phyloP scores from a whole-genome alignment of 164 flowering plant species.

The Dillenia turbinata region DNA sequence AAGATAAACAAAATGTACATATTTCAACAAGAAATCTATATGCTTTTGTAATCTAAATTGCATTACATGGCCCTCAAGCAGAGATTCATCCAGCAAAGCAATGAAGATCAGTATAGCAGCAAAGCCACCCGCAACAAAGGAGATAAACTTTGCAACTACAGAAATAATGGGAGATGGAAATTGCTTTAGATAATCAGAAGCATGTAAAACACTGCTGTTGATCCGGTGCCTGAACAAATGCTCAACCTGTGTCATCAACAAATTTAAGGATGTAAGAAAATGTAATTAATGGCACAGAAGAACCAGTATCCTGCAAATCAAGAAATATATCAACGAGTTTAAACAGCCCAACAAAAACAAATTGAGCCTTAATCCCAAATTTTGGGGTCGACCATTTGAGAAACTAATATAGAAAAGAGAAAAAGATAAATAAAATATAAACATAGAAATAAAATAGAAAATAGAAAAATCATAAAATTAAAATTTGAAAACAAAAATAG shows the following conservation, averaged over 20 bases:
- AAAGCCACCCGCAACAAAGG: conserved; percentile 94
- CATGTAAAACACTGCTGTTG: conserved; percentile 73
- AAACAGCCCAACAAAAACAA: no score
- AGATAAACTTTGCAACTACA: conserved; percentile 80
- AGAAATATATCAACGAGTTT: no score
- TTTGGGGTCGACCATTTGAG: no score
- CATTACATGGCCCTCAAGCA: conserved; percentile 97
- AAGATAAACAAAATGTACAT: not conserved
- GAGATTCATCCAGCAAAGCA: conserved; percentile 93
- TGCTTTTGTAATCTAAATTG: not conserved
- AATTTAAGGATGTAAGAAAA: conserved; percentile 1
- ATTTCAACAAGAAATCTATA: no score
- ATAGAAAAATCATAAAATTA: no score
- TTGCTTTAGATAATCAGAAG: conserved; percentile 85
- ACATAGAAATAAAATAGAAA: no score
- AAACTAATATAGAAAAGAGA: no score
- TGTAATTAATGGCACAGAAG: no score
- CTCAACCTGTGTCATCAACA: conserved; percentile 59
- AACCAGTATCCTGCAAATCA: no score
- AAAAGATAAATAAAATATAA: no score
- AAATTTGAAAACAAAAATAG: no score
- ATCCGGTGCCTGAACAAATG: conserved; percentile 92
- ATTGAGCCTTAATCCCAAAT: no score
- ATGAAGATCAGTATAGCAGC: conserved; percentile 93
- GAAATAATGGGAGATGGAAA: conserved; percentile 91